phyloP scores from a whole-genome alignment of 108 stramenopile genomes.

The Aurantiochytrium sp. region DNA sequence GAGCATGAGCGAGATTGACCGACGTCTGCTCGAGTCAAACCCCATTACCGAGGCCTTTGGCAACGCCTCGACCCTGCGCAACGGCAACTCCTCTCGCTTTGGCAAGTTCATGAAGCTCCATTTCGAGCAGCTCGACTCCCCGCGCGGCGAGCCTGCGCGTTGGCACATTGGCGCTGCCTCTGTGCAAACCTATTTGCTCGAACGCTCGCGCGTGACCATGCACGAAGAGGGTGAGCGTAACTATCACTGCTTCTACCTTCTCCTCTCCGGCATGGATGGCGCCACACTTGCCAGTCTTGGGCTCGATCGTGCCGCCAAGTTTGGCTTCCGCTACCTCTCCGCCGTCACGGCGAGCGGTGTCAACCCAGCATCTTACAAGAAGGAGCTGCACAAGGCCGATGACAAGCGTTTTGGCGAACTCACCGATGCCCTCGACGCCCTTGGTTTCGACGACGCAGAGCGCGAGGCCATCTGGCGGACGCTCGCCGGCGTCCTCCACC shows the following conservation, averaged over 20 bases:
- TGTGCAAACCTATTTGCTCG: slow-evolving; percentile 25
- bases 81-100: slow-evolving; percentile 24
- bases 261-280: slow-evolving; percentile 19
- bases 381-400: not conserved
- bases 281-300: not conserved
- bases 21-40: not conserved
- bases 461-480: slow-evolving; percentile 1
- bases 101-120: slow-evolving; percentile 25
- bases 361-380: not conserved
- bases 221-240: slow-evolving; percentile 27
- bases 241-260: slow-evolving; percentile 33
- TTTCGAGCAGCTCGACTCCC: not conserved
- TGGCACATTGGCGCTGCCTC: not conserved
- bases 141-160: not conserved
- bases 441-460: not conserved
- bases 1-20: not conserved
- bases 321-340: not conserved
- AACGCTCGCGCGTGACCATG: slow-evolving; percentile 23
- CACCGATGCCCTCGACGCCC: not conserved
- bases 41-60: slow-evolving; percentile 18
- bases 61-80: slow-evolving; percentile 6
- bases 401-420: slow-evolving; percentile 22
- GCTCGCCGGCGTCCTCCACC: slow-evolving; percentile 45
- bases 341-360: not conserved
- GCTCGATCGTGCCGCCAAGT: not conserved